Percentiles rank a stretch among this genome's conserved stretches.
These are phyloP conservation scores for Corinectria fuckeliana DNA, from an alignment of 2,329 filamentous ascomycete species.

Conservation along the genomic window DNA sequence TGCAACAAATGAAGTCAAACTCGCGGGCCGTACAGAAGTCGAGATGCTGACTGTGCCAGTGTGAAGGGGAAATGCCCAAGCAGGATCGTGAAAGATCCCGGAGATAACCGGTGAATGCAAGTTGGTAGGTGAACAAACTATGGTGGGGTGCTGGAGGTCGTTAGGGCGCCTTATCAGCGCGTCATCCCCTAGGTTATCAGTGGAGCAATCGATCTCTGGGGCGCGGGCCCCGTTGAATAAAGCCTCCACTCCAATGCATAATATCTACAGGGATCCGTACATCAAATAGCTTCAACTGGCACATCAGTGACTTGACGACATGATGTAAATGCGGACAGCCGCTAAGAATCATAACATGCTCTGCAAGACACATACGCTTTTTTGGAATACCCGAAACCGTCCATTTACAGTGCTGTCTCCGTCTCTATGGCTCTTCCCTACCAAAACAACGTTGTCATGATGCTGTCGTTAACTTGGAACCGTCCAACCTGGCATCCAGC, in stretches of 20 bases:
- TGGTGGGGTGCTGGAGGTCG: conserved; percentile 11
- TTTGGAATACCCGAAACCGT: not conserved
- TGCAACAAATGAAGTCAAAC: not conserved
- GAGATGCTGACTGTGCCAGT: not conserved
- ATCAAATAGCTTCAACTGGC: not conserved
- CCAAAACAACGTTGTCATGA: conserved; percentile 15
- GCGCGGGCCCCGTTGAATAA: not conserved
- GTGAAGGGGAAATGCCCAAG: not conserved
- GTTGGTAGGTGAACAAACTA: too few species aligned
- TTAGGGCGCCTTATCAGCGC: conserved; percentile 21
- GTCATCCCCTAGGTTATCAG: conserved; percentile 10
- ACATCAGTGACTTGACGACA: not conserved
- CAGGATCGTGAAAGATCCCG: not conserved
- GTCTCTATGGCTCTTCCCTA: conserved; percentile 15
- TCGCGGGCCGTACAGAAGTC: not conserved
- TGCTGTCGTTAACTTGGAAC: conserved; percentile 2
- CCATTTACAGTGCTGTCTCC: conserved; percentile 5
- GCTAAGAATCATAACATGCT: not conserved
- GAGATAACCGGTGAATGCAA: not conserved
- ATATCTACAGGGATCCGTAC: not conserved
- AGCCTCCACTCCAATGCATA: too few species aligned
- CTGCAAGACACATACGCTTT: not conserved
- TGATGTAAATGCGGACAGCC: not conserved
- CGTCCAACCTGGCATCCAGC: conserved; percentile 3
- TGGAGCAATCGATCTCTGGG: not conserved